Evolutionary conservation across 345 rosid species (phyloP).

Genomic region (Euphorbia lathyris): DNA sequence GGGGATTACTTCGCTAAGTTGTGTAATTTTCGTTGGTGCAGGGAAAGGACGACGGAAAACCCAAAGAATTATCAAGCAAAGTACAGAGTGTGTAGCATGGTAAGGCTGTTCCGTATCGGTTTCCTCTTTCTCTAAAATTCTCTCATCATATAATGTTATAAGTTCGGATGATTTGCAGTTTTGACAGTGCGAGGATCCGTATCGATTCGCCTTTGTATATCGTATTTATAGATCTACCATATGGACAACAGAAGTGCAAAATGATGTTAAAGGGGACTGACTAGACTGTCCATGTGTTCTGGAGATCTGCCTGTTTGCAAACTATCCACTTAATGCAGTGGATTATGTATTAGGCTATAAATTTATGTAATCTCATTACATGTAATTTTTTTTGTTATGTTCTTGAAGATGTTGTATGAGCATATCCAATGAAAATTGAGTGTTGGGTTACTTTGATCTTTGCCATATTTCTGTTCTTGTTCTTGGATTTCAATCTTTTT

Average conservation of each 20-base stretch:
- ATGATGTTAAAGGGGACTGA: slow-evolving; percentile 22
- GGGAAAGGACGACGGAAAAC: slow-evolving; percentile 45
- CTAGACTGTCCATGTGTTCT: too few relatives aligned
- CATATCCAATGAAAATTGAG: too few relatives aligned
- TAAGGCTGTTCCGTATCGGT: slow-evolving; percentile 10
- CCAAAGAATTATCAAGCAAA: slow-evolving; percentile 47
- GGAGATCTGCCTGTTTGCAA: slow-evolving; percentile 16
- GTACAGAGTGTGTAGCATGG: slow-evolving; percentile 43
- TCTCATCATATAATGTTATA: background rate
- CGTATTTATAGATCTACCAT: slow-evolving; percentile 22
- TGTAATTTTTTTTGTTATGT: slow-evolving; percentile 4
- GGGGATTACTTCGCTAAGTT: too few relatives aligned
- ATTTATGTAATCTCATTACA: slow-evolving; percentile 19
- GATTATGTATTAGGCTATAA: slow-evolving; percentile 25
- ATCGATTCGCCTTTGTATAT: slow-evolving; percentile 17
- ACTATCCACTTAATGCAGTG: slow-evolving; percentile 16
- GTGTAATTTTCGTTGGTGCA: slow-evolving; percentile 17
- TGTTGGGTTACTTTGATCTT: too few relatives aligned
- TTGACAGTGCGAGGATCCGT: background rate
- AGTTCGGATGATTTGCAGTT: slow-evolving; percentile 22
- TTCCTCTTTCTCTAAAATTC: background rate
- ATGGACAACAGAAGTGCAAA: slow-evolving; percentile 16
- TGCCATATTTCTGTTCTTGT: too few relatives aligned
- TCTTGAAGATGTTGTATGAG: background rate
- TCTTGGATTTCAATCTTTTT: too few relatives aligned